Evolutionary conservation across 345 rosid genomes (phyloP).

Genomic region (Pistacia integerrima): DNA sequence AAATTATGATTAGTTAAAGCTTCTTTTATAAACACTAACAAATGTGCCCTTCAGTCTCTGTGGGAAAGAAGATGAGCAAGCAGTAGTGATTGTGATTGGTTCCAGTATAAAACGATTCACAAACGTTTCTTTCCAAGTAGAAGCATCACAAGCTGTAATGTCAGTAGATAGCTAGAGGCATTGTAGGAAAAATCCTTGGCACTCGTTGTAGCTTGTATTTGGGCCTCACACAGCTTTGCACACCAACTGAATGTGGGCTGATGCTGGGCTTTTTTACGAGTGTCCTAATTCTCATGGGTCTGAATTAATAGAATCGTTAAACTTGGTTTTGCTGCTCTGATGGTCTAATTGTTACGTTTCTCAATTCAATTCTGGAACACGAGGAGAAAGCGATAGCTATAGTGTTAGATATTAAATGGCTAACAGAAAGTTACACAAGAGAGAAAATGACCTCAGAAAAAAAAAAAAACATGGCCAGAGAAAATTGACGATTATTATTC

Average conservation of each 20-base stretch:
- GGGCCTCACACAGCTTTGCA: neutral
- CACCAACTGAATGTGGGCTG: neutral
- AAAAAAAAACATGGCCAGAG: neutral
- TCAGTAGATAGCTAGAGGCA: too few species aligned
- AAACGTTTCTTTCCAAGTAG: too few species aligned
- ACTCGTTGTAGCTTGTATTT: neutral
- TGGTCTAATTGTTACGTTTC: neutral
- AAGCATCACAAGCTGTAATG: too few species aligned
- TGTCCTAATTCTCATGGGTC: neutral
- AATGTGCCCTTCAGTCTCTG: too few species aligned
- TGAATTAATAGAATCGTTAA: neutral
- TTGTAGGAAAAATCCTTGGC: too few species aligned
- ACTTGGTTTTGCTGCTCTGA: neutral
- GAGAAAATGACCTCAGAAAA: neutral
- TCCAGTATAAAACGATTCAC: too few species aligned
- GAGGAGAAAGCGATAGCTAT: neutral
- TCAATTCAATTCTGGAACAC: neutral
- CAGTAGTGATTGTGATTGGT: too few species aligned
- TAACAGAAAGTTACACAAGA: neutral
- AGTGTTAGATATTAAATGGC: neutral
- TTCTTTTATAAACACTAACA: too few species aligned
- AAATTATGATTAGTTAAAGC: too few species aligned
- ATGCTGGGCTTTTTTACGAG: neutral
- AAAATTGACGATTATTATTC: constrained; percentile 15
- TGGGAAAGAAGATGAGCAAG: too few species aligned